Evolutionary conservation across 2,329 filamentous ascomycete species (phyloP).

Genomic region (Phoma sp.): DNA sequence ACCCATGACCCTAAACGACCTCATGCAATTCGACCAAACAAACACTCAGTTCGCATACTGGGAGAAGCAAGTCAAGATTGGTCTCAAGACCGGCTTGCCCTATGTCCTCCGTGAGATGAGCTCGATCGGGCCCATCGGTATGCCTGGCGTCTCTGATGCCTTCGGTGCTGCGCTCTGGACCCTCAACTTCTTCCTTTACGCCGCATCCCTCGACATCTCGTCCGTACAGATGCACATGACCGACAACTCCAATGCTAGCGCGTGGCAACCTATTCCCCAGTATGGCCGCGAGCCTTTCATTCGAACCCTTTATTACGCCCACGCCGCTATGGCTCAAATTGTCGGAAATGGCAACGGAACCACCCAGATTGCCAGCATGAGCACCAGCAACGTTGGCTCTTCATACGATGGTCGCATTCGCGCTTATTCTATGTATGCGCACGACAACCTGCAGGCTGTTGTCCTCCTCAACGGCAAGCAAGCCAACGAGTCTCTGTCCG

Average conservation of each 20-base stretch:
- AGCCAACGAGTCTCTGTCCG: constrained; percentile 50
- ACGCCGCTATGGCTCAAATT: constrained; percentile 60
- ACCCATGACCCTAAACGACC: constrained; percentile 53
- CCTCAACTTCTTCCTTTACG: constrained; percentile 61
- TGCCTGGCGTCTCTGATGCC: constrained; percentile 56
- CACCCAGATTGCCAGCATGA: constrained; percentile 52
- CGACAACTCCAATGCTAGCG: constrained; percentile 59
- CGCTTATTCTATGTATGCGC: constrained; percentile 56
- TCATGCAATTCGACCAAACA: constrained; percentile 57
- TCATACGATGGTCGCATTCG: constrained; percentile 53
- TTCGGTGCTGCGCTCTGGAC: constrained; percentile 61
- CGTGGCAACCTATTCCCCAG: constrained; percentile 57
- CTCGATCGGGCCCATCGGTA: constrained; percentile 58
- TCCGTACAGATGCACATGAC: constrained; percentile 63
- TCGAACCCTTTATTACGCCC: constrained; percentile 59
- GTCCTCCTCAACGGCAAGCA: constrained; percentile 57
- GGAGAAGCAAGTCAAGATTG: constrained; percentile 54
- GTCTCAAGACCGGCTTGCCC: constrained; percentile 51
- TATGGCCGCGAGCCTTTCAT: constrained; percentile 54
- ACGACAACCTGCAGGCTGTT: constrained; percentile 52
- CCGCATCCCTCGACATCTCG: constrained; percentile 56
- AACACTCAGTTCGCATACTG: constrained; percentile 58
- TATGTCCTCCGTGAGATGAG: constrained; percentile 62
- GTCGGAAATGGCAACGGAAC: constrained; percentile 57
- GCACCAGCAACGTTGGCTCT: constrained; percentile 38